Evolutionary conservation across 2,329 filamentous ascomycete species (phyloP), one percentile per base, ranked within the genome.

Genomic region (Mollisia scopiformis): DNA sequence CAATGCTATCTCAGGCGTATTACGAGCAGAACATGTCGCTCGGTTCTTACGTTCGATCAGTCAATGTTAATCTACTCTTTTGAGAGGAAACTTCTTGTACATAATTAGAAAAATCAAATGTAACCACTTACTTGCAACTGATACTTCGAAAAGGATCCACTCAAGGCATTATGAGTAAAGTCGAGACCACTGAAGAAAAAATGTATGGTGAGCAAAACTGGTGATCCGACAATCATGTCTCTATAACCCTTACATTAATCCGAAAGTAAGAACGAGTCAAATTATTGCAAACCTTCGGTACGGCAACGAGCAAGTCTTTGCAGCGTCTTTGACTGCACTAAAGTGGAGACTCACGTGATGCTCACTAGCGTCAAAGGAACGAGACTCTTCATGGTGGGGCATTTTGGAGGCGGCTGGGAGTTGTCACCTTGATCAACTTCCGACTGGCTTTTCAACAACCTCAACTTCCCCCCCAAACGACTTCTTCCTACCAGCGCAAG

Each of bases 401-500:
- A 56, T 33, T 19, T 23, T 30, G 30, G 27, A 51, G 49, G 53
- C 23, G 25, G 39, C 53, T 56, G 53, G 53, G 30, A 56, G 25
- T 43, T 43, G 39, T 43, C 39, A 43, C 39, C 39, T 14, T 14
- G 16, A 47, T 62, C 60, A 60, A 63, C 61, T 63, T n/a, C 53
- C 37, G 61, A 69, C 62, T 62, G 59, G 62, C 54, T 55, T 57
- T 58, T 60, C 63, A 35, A 63, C 59, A 64, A 65, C 61, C 35
- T 25, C 53, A 65, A 61, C 59, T 52, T 56, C 33, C 54, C 54
- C 49, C 60, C 50, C 52, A 62, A 55, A 66, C 39, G 39, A 31
- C 63, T 51, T 53, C 55, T 13, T 59, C 37, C 57, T 46, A 62
- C 47, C 65, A 71, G 70, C 68, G 68, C 61, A 62, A 66, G 70